Conservation (phyloP, 805 yeast species). For the Nakazawaea wickerhamii region DNA sequence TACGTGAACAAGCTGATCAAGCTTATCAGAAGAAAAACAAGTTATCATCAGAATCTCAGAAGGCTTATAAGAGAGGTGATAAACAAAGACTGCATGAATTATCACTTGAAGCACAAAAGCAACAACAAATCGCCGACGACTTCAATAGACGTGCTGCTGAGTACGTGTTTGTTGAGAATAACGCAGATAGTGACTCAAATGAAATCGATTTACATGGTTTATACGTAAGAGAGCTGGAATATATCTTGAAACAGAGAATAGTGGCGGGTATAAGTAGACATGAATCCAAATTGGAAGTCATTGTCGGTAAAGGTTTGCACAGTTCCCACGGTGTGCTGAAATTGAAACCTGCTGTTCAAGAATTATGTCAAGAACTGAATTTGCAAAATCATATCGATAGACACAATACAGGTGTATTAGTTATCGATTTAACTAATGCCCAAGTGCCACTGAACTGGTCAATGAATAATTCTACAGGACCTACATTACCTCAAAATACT, state of each 20-base stretch:
- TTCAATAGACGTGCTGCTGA: slow-evolving; percentile 81
- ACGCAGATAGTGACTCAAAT: slow-evolving; percentile 75
- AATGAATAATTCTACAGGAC: slow-evolving; percentile 16
- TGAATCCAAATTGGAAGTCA: slow-evolving; percentile 66
- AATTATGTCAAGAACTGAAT: slow-evolving; percentile 61
- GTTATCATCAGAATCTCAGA: slow-evolving; percentile 63
- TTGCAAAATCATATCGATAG: slow-evolving; percentile 58
- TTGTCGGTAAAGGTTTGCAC: slow-evolving; percentile 92
- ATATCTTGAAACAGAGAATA: slow-evolving; percentile 67
- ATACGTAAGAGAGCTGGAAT: slow-evolving; percentile 82
- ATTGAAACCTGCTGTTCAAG: slow-evolving; percentile 83
- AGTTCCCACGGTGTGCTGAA: slow-evolving; percentile 79
- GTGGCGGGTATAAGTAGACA: slow-evolving; percentile 53
- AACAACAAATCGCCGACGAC: slow-evolving; percentile 54
- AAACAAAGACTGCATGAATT: slow-evolving; percentile 65
- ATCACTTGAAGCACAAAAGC: slow-evolving; percentile 62
- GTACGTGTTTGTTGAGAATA: slow-evolving; percentile 82
- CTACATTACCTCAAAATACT: slow-evolving; percentile 13
- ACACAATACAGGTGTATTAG: slow-evolving; percentile 75
- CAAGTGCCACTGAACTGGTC: slow-evolving; percentile 35
- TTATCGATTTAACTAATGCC: slow-evolving; percentile 55
- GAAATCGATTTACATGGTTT: slow-evolving; percentile 94
- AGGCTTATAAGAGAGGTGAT: slow-evolving; percentile 73
- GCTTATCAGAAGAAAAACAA: slow-evolving; percentile 54
- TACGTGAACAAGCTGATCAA: slow-evolving; percentile 63